These are phyloP conservation scores for Neobulgaria alba DNA, from an alignment of 2,329 filamentous ascomycete genomes.

Conservation along the genomic window DNA sequence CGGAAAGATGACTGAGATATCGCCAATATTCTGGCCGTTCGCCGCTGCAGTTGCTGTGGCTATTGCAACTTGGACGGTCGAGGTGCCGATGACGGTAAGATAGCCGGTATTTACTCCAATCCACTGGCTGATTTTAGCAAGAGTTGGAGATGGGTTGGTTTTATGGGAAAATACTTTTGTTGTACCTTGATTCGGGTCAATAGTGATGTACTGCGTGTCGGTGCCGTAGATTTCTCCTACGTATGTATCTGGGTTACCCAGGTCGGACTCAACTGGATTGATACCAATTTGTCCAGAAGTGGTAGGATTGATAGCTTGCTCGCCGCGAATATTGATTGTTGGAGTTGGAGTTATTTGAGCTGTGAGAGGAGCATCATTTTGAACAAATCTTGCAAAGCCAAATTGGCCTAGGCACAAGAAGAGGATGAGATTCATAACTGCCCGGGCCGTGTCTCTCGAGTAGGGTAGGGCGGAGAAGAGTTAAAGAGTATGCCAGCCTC, in stretches of 20 bases:
- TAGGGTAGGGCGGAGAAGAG: too few relatives aligned
- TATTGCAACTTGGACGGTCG: slow-evolving; percentile 1
- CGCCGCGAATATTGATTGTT: too few relatives aligned
- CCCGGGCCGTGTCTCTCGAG: too few relatives aligned
- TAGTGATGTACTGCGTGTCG: slow-evolving; percentile 5
- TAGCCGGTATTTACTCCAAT: slow-evolving; percentile 1
- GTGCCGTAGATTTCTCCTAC: slow-evolving; percentile 3
- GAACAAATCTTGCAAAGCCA: too few relatives aligned
- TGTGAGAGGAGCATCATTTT: too few relatives aligned
- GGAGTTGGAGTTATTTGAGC: too few relatives aligned
- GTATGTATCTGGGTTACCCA: slow-evolving; percentile 6
- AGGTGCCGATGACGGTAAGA: slow-evolving; percentile 4
- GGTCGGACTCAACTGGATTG: slow-evolving; percentile 5
- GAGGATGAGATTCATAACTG: too few relatives aligned
- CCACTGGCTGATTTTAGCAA: slow-evolving; percentile 5
- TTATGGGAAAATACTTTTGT: slow-evolving; percentile 5
- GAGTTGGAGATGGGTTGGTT: slow-evolving; percentile 4
- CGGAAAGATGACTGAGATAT: slow-evolving; percentile 5
- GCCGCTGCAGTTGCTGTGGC: slow-evolving; percentile 6
- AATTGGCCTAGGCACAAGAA: too few relatives aligned
- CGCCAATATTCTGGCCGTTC: slow-evolving; percentile 7
- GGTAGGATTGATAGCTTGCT: slow-evolving; percentile 6
- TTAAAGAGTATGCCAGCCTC: too few relatives aligned
- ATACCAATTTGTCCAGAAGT: slow-evolving; percentile 7
- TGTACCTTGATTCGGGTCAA: background rate